Evolutionary conservation across 2,329 filamentous ascomycete species (phyloP).

Genomic region (Cercospora sp.): DNA sequence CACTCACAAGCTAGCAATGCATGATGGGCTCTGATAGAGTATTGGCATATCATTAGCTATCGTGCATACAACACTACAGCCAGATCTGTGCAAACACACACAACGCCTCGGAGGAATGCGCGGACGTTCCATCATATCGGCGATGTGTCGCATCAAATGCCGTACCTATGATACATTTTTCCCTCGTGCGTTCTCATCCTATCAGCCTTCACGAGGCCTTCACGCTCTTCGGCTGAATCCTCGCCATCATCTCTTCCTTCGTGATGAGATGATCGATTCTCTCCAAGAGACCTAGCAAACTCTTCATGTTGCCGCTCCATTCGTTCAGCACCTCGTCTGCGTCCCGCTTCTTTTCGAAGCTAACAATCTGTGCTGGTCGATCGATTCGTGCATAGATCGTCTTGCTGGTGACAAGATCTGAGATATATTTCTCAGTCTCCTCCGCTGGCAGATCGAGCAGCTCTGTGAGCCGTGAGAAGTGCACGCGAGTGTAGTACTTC

Average conservation of each 20-base stretch:
- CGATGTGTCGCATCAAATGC: background rate
- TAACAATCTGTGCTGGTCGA: conserved; percentile 85
- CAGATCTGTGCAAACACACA: conserved; percentile 1
- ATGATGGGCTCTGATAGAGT: background rate
- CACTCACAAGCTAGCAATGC: background rate
- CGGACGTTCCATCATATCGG: background rate
- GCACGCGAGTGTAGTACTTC: conserved; percentile 98
- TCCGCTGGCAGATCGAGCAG: conserved; percentile 89
- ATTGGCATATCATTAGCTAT: background rate
- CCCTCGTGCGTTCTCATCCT: background rate
- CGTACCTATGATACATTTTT: conserved; percentile 5
- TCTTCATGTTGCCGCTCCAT: conserved; percentile 99
- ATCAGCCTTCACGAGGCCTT: conserved; percentile 5
- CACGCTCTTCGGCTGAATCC: conserved; percentile 67
- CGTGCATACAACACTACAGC: background rate
- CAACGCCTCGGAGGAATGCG: background rate
- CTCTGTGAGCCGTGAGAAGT: conserved; percentile 84
- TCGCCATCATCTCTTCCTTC: conserved; percentile 99
- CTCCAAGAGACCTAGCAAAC: conserved; percentile 77
- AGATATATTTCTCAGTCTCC: conserved; percentile 99
- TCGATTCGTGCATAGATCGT: conserved; percentile 98
- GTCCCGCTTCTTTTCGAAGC: conserved; percentile 90
- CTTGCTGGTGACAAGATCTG: conserved; percentile 93
- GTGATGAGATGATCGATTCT: conserved; percentile 97
- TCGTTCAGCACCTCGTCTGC: conserved; percentile 96